Base-by-base conservation (phyloP, 768 basidiomycete genomes). In the Trametopsis cervina region DNA sequence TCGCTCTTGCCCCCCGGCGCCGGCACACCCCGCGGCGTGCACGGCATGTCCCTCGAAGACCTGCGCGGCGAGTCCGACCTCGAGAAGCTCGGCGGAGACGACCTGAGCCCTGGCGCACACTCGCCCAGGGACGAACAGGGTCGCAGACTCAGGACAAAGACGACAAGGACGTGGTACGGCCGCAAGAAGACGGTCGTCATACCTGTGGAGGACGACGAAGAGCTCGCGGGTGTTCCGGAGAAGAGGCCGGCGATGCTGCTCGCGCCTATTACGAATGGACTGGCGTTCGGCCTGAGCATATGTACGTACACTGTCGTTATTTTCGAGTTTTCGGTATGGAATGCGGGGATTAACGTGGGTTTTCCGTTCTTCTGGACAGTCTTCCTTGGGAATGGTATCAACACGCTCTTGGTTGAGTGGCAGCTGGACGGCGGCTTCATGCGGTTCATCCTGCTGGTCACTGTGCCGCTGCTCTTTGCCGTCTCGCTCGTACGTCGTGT, bases 371-470 rank as follows among this genome's bases (percentile, higher is more conserved):
- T 3, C n/a, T n/a, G n/a, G n/a, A 4, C 75, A 55, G 78, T 82
- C 27, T 85, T 86, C 57, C 70, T 84, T 11, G 79, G 81, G 0
- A 82, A 78, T 56, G 80, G 80, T 40, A 39, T 84, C 57, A 80
- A 77, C 52, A 77, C 74, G 3, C 60, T 92, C 29, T 51, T 92
- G 7, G 60, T 67, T 18, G 77, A 80, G 57, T 77, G 67, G 53
- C 47, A 68, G 48, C 69, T 79, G 42, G 80, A 81, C 63, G 67
- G 71, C 52, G 54, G 58, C 35, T 67, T 60, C 56, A 60, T 57
- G 44, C 64, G 63, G 53, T 77, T 74, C 60, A 70, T 67, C 21
- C 67, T 81, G 39, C 57, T 70, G 40, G 61, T 63, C 17, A 54
- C 71, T 41, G 44, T 70, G 24, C 77, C 71, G 20, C 50, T 68